Conservation (phyloP, 441 rosid species). For the Macaranga tanarius region DNA sequence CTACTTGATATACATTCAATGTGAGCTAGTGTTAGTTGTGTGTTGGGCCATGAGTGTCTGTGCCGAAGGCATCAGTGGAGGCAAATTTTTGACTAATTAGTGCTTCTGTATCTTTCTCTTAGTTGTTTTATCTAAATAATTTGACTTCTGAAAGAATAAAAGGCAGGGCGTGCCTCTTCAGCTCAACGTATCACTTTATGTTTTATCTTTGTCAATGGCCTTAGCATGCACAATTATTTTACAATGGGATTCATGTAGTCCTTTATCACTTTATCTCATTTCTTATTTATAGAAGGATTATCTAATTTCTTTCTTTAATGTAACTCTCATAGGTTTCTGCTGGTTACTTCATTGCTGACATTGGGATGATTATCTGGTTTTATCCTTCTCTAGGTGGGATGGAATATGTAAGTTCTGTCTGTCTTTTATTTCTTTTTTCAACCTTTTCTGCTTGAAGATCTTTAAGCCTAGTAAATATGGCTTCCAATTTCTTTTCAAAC, state of each 20-base stretch:
- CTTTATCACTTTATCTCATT: too few relatives aligned
- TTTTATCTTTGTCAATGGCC: too few relatives aligned
- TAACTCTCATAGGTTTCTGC: constrained; percentile 39
- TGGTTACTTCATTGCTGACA: constrained; percentile 49
- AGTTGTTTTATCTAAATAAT: not conserved
- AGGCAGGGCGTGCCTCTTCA: too few relatives aligned
- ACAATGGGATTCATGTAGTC: too few relatives aligned
- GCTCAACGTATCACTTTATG: too few relatives aligned
- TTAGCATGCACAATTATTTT: too few relatives aligned
- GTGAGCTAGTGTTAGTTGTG: not conserved
- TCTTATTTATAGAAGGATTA: too few relatives aligned
- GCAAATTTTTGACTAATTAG: not conserved
- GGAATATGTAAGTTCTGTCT: constrained; percentile 41
- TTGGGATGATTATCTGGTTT: constrained; percentile 48
- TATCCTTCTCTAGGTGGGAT: constrained; percentile 49
- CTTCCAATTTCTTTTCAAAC: not conserved
- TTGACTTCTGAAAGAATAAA: too few relatives aligned
- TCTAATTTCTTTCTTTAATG: constrained; percentile 1
- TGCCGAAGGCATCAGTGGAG: not conserved
- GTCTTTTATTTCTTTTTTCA: not conserved
- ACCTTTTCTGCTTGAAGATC: not conserved
- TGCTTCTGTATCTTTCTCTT: not conserved
- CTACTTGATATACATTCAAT: not conserved
- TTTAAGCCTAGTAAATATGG: not conserved
- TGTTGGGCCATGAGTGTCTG: not conserved